These are phyloP conservation scores for Peniophora sp. DNA, from an alignment of 1,284 basidiomycete genomes.

Conservation along the genomic window DNA sequence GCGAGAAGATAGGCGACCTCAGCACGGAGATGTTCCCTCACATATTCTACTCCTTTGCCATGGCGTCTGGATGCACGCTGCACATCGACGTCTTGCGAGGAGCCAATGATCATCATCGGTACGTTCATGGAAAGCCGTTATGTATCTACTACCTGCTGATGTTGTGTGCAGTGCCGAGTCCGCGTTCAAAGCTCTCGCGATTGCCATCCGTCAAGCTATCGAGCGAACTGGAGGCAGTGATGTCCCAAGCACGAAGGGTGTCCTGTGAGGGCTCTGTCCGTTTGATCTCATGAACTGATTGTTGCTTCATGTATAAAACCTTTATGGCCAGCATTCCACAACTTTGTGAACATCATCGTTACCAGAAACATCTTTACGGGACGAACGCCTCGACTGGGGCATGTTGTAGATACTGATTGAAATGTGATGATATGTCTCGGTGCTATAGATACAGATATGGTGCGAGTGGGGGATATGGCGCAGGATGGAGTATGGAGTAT, in stretches of 20 bases:
- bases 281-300: too few relatives aligned
- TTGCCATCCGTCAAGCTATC: slow-evolving; percentile 93
- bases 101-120: slow-evolving; percentile 98
- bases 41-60: slow-evolving; percentile 89
- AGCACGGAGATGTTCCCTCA: slow-evolving; percentile 98
- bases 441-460: too few relatives aligned
- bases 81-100: slow-evolving; percentile 94
- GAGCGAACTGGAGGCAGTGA: slow-evolving; percentile 86
- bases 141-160: slow-evolving; percentile 3
- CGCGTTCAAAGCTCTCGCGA: slow-evolving; percentile 94
- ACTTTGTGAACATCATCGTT: too few relatives aligned
- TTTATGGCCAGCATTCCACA: too few relatives aligned
- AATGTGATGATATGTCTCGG: too few relatives aligned
- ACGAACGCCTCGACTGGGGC: too few relatives aligned
- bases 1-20: slow-evolving; percentile 96
- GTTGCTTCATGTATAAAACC: too few relatives aligned
- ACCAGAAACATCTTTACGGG: too few relatives aligned
- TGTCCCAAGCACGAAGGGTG: slow-evolving; percentile 96
- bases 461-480: too few relatives aligned
- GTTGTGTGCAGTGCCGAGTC: slow-evolving; percentile 71
- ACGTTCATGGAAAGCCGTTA: slow-evolving; percentile 17
- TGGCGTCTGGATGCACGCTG: slow-evolving; percentile 83
- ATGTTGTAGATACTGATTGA: too few relatives aligned
- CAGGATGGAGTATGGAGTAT: too few relatives aligned
- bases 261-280: slow-evolving; percentile 44